Evolutionary conservation across 805 yeast species (phyloP), one percentile per base, ranked within the genome.

Genomic region (Kazachstania bromeliacearum): DNA sequence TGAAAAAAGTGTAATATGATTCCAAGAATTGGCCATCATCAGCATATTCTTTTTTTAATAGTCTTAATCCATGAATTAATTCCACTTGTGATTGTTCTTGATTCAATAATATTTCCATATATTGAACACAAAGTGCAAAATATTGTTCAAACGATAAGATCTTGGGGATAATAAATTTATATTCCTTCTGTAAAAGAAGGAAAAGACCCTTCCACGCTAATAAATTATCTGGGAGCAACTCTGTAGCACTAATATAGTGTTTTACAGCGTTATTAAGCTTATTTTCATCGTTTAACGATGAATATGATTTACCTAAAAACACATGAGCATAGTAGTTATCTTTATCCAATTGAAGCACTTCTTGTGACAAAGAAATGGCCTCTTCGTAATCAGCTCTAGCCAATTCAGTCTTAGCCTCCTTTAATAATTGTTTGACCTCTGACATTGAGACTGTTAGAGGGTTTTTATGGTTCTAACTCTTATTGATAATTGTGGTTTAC

Each of bases 201-300:
- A 76, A 59, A 40, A 79, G 66, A 1, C 97, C 97, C 50, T 83
- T 85, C 94, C 92, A 88, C 0, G 87, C 94, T 18, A 72, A 55
- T 2, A 75, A 44, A 34, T 78, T 73, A 2, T 63, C 62, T 0
- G 73, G 68, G 20, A 75, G 70, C 1, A 77, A 35, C 5, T 53
- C 47, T 3, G 74, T 68, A 0, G 87, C 87, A 15, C 48, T 51
- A 21, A 49, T 47, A 47, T 77, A 79, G 8, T 69, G 32, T 3
- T 38, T 27, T 8, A 45, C 26, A 9, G 57, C 40, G 2, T 55
- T 18, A 43, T 44, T 9, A 1, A 36, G n/a, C n/a, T 37, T 24
- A 4, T 20, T 18, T 12, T 53, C 39, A 5, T 70, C 57, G 10
- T 63, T 53, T 36, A 68, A 46, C 7, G 70, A 53, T 40, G 75